Evolutionary conservation across 2,329 filamentous ascomycete genomes (phyloP).

Genomic region (Samsoniella hepiali): DNA sequence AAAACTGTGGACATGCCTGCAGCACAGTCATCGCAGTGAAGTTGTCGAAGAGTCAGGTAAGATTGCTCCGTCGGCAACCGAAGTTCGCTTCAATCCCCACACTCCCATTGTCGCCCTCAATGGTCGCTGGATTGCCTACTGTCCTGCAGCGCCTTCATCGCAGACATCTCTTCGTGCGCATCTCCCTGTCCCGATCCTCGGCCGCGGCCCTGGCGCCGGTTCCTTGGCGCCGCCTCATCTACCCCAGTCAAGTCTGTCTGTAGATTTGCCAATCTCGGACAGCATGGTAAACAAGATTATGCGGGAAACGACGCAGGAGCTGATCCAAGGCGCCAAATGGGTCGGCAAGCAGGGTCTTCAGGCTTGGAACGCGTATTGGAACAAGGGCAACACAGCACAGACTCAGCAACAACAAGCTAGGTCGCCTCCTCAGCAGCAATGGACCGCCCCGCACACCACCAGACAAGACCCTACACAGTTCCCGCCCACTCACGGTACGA

Average conservation of each 20-base stretch:
- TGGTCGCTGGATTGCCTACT: constrained; percentile 74
- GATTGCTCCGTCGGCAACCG: constrained; percentile 33
- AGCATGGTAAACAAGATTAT: constrained; percentile 73
- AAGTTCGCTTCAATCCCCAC: constrained; percentile 45
- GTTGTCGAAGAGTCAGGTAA: constrained; percentile 46
- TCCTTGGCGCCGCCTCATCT: constrained; percentile 67
- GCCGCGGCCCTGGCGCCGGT: constrained; percentile 54
- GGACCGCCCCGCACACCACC: constrained; percentile 39
- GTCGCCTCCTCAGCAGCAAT: constrained; percentile 48
- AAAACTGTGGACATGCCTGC: constrained; percentile 88
- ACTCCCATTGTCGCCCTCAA: constrained; percentile 66
- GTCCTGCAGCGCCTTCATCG: constrained; percentile 68
- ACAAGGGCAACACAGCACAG: constrained; percentile 45
- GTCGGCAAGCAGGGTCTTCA: constrained; percentile 73
- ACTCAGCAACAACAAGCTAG: constrained; percentile 42
- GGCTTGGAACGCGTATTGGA: constrained; percentile 80
- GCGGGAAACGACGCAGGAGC: constrained; percentile 73
- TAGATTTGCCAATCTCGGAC: constrained; percentile 70
- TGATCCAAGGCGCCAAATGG: constrained; percentile 72
- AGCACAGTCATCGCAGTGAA: constrained; percentile 54
- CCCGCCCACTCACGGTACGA: constrained; percentile 69
- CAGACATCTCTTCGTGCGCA: constrained; percentile 66
- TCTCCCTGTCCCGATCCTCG: constrained; percentile 54
- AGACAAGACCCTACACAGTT: constrained; percentile 55
- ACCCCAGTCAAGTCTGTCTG: constrained; percentile 61